A percentile compares a stretch with the other conserved stretches of the same genome.
Evolutionary conservation across 805 yeast genomes (phyloP).

Genomic region (Kurtzmaniella fragi): DNA sequence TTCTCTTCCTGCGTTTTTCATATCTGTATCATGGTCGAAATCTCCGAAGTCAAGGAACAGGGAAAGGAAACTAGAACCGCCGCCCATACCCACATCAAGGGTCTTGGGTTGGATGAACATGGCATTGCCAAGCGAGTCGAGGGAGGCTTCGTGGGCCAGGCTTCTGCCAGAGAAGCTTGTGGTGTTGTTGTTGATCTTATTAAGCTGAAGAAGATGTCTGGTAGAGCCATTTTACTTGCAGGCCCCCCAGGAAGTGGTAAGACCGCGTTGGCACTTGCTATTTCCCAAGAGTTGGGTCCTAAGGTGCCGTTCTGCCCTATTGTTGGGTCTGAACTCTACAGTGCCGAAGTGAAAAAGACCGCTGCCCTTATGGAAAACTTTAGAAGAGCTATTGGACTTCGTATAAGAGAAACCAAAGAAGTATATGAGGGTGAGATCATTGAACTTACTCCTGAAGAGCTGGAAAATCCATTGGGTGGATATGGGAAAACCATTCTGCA

Average conservation of each 20-base stretch:
- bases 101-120: slow-evolving; percentile 87
- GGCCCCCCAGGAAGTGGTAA: slow-evolving; percentile 99
- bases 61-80: slow-evolving; percentile 71
- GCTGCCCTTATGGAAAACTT: slow-evolving; percentile 95
- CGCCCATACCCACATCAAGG: slow-evolving; percentile 95
- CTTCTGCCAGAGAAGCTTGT: slow-evolving; percentile 80
- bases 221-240: slow-evolving; percentile 91
- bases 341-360: slow-evolving; percentile 96
- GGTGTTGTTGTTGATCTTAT: slow-evolving; percentile 93
- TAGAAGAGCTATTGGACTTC: slow-evolving; percentile 91
- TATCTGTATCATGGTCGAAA: slow-evolving; percentile 77
- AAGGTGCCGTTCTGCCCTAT: slow-evolving; percentile 97
- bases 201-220: slow-evolving; percentile 88
- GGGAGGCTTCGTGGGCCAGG: slow-evolving; percentile 84
- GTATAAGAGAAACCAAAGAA: slow-evolving; percentile 95
- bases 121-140: slow-evolving; percentile 81
- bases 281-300: slow-evolving; percentile 93
- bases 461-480: slow-evolving; percentile 95
- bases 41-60: slow-evolving; percentile 59
- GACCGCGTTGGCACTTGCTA: slow-evolving; percentile 93
- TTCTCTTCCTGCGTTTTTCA: too few species aligned
- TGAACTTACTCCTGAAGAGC: slow-evolving; percentile 91
- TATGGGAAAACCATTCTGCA: slow-evolving; percentile 96
- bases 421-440: slow-evolving; percentile 98
- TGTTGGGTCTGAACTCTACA: slow-evolving; percentile 89